Evolutionary conservation across 345 rosid genomes (phyloP).

Genomic region (Crucihimalaya himalaica): DNA sequence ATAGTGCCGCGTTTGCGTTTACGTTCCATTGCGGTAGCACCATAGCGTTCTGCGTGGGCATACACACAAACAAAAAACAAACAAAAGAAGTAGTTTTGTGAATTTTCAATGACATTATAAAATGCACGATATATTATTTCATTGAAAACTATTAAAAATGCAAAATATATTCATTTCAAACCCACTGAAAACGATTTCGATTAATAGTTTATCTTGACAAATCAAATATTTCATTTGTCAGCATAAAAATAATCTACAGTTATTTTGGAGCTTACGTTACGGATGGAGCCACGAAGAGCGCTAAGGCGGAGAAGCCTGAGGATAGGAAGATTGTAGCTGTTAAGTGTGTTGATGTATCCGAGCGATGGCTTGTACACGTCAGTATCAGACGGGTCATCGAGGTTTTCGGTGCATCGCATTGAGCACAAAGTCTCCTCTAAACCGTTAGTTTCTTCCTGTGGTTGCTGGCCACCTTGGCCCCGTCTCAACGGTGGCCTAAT

Average conservation of each 20-base stretch:
- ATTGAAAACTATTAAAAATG: neutral
- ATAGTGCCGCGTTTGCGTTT: slow-evolving; percentile 63
- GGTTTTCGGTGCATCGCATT: slow-evolving; percentile 53
- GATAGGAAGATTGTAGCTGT: slow-evolving; percentile 59
- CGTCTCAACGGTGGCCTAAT: slow-evolving; percentile 46
- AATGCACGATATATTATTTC: neutral
- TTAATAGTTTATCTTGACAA: neutral
- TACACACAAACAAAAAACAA: neutral
- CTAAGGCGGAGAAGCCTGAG: slow-evolving; percentile 51
- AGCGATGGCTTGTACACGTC: slow-evolving; percentile 52
- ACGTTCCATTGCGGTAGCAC: slow-evolving; percentile 61
- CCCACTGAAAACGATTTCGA: neutral
- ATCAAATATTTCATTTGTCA: neutral
- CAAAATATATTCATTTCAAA: neutral
- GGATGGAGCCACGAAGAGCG: slow-evolving; percentile 50
- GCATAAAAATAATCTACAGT: neutral
- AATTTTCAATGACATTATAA: neutral
- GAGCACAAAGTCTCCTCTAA: slow-evolving; percentile 66
- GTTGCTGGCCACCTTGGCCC: slow-evolving; percentile 23
- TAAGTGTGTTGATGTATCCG: slow-evolving; percentile 53
- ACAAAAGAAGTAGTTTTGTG: neutral
- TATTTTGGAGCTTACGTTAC: slow-evolving; percentile 19
- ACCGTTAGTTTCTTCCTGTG: slow-evolving; percentile 42
- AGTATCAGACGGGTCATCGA: slow-evolving; percentile 51
- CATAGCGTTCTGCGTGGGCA: slow-evolving; percentile 31